These are phyloP conservation scores for Aspergillus brasiliensis DNA, from an alignment of 2,329 filamentous ascomycete genomes.

Conservation along the genomic window DNA sequence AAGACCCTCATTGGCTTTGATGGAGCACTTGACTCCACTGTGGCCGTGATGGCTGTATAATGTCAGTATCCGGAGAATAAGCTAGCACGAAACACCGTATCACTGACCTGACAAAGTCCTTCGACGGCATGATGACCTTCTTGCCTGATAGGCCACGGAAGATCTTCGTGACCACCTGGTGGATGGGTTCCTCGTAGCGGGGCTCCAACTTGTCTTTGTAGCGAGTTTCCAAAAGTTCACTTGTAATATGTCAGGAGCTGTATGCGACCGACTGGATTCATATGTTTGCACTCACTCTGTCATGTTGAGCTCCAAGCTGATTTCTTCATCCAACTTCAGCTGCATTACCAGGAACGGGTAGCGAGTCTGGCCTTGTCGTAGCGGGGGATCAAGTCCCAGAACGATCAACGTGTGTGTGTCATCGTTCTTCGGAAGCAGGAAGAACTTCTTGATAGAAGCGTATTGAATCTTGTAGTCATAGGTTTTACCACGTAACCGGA, in stretches of 20 bases:
- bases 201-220: slow-evolving; percentile 88
- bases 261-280: background rate
- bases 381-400: slow-evolving; percentile 88
- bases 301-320: slow-evolving; percentile 94
- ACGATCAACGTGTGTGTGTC: slow-evolving; percentile 94
- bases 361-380: slow-evolving; percentile 94
- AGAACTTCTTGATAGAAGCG: slow-evolving; percentile 97
- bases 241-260: slow-evolving; percentile 26
- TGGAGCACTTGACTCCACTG: slow-evolving; percentile 97
- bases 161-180: slow-evolving; percentile 91
- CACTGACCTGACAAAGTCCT: slow-evolving; percentile 78
- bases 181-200: slow-evolving; percentile 91
- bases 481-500: slow-evolving; percentile 95
- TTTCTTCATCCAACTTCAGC: slow-evolving; percentile 96
- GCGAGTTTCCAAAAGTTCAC: slow-evolving; percentile 74
- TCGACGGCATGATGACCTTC: slow-evolving; percentile 90
- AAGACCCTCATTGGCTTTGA: slow-evolving; percentile 98
- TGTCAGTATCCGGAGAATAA: slow-evolving; percentile 4
- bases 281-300: slow-evolving; percentile 61
- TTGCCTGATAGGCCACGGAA: slow-evolving; percentile 94
- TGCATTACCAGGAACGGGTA: slow-evolving; percentile 99
- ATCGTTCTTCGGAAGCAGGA: slow-evolving; percentile 97
- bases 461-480: slow-evolving; percentile 99
- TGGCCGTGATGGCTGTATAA: slow-evolving; percentile 76
- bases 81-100: background rate